These are phyloP conservation scores for Leersia perrieri DNA, from an alignment of 176 grass and related monocot genomes.

Conservation along the genomic window DNA sequence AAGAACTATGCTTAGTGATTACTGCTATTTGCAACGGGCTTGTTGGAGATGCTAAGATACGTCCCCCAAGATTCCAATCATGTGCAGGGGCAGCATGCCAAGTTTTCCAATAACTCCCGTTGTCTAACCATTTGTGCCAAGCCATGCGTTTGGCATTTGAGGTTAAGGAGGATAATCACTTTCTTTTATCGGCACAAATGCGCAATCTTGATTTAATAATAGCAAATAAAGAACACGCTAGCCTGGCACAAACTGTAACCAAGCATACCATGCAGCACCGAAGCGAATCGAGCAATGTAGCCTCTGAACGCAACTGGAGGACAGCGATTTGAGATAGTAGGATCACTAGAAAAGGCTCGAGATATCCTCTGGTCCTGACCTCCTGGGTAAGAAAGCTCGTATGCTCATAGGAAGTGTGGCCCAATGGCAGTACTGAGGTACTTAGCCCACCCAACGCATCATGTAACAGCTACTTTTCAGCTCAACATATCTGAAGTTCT, in stretches of 20 bases:
- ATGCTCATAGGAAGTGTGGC: neutral
- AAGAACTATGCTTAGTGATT: conserved; percentile 16
- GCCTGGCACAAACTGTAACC: neutral
- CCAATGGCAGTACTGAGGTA: neutral
- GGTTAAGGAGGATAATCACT: neutral
- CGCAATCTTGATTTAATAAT: neutral
- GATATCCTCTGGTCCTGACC: conserved; percentile 22
- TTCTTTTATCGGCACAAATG: conserved; percentile 1
- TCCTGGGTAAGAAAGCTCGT: neutral
- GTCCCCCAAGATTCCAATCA: neutral
- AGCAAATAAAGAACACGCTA: neutral
- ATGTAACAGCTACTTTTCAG: neutral
- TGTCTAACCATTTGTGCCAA: neutral
- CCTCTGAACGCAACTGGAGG: neutral
- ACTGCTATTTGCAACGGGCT: neutral
- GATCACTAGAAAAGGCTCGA: neutral
- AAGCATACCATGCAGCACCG: neutral
- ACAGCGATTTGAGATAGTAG: conserved; percentile 8
- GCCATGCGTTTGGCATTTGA: neutral
- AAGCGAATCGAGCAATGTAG: too few relatives aligned
- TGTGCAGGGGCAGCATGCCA: neutral
- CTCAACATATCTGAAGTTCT: neutral
- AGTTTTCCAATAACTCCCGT: neutral
- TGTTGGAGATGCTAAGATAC: neutral
- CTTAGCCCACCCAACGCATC: neutral